Base-by-base conservation (phyloP, 2,329 filamentous ascomycete genomes). In the Sordariomycetes sp. region DNA sequence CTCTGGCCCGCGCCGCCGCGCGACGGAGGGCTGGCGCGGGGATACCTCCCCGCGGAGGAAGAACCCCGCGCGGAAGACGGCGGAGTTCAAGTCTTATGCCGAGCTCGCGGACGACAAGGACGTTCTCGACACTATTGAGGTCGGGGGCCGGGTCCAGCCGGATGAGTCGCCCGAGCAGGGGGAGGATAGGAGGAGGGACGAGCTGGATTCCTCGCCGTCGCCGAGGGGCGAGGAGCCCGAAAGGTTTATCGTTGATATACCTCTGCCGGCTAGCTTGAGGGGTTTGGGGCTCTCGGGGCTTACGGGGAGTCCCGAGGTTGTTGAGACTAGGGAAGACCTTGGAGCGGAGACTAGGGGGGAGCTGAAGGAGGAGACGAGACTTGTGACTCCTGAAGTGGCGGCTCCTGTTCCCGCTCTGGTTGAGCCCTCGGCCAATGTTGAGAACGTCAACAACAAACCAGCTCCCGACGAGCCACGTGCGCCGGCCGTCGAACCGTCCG, bases 61-160 rank as follows among this genome's bases (percentile, higher is more conserved):
- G 53, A 71, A 72, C 60, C 66, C 71, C 42, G 64, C 71, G 57
- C 69, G 70, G 60, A 75, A 72, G 65, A 65, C 66, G 8, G 61
- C 66, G 55, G 68, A 71, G 58, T 53, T 65, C 36, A 65, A 64
- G 60, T 60, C 65, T 54, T 70, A 69, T 39, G 59, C 64, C 13
- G 67, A 73, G 55, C 66, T 67, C 32, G 62, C 62, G 2, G 72
- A 76, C 55, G 72, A 76, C 59, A 75, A 75, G 32, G 74, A 79
- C 51, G 76, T 81, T 32, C 74, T 79, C 64, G 79, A 82, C 63
- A 81, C 78, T 15, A 82, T 82, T 59, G 75, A 81, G 62, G 79
- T 81, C 54, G 76, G 77, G 53, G 74, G 76, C 48, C 55, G 55
- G 10, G 45, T 50, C 12, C 45, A 50, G 20, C 22, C 22, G 6